These are phyloP conservation scores for Miscanthus lutarioriparius DNA, from an alignment of 176 grass and related monocot species.

Conservation along the genomic window DNA sequence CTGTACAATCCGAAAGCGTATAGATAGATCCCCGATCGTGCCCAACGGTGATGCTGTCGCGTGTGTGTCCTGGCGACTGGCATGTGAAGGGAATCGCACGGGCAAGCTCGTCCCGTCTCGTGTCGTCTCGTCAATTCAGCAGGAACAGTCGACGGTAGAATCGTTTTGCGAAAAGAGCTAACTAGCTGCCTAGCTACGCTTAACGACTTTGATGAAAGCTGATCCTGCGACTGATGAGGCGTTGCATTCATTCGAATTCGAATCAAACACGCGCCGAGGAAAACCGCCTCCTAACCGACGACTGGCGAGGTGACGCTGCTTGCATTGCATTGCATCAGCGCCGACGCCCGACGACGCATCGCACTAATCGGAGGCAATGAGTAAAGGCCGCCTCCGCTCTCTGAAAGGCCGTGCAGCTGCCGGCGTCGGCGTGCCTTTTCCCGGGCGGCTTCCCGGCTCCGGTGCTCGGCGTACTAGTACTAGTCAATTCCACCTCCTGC, in stretches of 20 bases:
- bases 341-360: not conserved
- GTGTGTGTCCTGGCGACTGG: not conserved
- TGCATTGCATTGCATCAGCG: not conserved
- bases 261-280: slow-evolving; percentile 1
- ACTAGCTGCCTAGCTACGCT: not conserved
- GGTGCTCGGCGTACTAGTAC: not conserved
- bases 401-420: slow-evolving; percentile 28
- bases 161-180: not conserved
- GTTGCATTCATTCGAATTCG: not conserved
- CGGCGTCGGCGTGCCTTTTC: slow-evolving; percentile 8
- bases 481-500: not conserved
- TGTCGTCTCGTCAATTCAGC: slow-evolving; percentile 15
- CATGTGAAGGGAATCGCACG: not conserved
- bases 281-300: not conserved
- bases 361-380: not conserved
- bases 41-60: not conserved
- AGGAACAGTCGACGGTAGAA: not conserved
- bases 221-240: not conserved
- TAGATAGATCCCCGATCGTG: not conserved
- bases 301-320: not conserved
- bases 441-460: not conserved
- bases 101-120: not conserved
- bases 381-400: not conserved
- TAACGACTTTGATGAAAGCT: not conserved
- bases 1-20: not conserved